phyloP scores from a whole-genome alignment of 306 rosid species.

The Clitoria ternatea region DNA sequence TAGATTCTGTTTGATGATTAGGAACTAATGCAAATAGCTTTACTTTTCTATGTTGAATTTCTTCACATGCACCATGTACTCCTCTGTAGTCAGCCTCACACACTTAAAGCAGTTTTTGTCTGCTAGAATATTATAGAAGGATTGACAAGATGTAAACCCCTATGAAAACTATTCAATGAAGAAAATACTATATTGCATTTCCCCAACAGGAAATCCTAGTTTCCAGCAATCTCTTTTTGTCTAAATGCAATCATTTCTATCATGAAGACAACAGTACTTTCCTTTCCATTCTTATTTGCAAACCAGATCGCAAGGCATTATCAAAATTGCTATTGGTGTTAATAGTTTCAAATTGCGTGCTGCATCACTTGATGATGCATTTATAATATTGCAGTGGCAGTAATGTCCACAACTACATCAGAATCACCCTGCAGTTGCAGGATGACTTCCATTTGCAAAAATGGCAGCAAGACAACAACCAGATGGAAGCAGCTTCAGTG shows the following conservation, averaged over 20 bases:
- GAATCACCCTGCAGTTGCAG: not conserved
- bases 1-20: not conserved
- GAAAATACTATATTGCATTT: not conserved
- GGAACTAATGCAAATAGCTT: not conserved
- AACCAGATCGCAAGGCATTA: not conserved
- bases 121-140: not conserved
- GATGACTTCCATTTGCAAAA: conserved; percentile 5
- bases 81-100: not conserved
- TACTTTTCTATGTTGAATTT: conserved; percentile 2
- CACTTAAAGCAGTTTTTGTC: not conserved
- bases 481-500: not conserved
- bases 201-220: not conserved
- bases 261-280: not conserved
- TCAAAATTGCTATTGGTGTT: not conserved
- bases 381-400: not conserved
- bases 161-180: not conserved
- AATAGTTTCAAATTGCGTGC: not conserved
- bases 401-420: not conserved
- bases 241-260: not conserved
- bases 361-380: not conserved
- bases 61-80: not conserved
- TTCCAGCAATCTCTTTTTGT: not conserved
- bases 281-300: not conserved
- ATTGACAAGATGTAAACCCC: not conserved
- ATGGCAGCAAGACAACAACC: not conserved